Conservation (phyloP, 2,329 filamentous ascomycete species). For the Alternaria consortialis region DNA sequence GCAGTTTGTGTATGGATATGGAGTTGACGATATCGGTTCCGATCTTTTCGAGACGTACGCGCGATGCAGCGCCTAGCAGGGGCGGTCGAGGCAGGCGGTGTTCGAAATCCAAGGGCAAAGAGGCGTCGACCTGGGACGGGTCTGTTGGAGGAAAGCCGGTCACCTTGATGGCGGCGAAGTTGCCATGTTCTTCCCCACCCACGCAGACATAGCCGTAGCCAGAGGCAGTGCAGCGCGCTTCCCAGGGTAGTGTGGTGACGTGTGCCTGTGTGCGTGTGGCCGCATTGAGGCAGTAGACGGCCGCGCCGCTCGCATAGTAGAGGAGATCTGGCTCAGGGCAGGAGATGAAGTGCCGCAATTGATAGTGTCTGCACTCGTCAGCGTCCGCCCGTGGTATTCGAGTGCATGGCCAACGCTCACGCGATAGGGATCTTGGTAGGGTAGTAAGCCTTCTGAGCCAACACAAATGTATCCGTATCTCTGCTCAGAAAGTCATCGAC, state of each 20-base stretch:
- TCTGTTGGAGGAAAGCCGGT: constrained; percentile 52
- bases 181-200: constrained; percentile 82
- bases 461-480: constrained; percentile 57
- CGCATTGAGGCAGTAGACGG: constrained; percentile 68
- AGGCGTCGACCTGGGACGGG: constrained; percentile 64
- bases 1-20: constrained; percentile 68
- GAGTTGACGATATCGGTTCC: constrained; percentile 73
- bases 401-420: constrained; percentile 41
- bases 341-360: constrained; percentile 89
- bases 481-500: constrained; percentile 54
- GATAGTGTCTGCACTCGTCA: constrained; percentile 72
- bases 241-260: constrained; percentile 73
- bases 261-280: constrained; percentile 75
- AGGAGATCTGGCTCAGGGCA: constrained; percentile 78
- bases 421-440: constrained; percentile 59
- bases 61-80: constrained; percentile 46
- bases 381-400: constrained; percentile 1
- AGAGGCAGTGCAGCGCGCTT: constrained; percentile 86
- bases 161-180: constrained; percentile 82
- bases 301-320: constrained; percentile 82
- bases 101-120: constrained; percentile 63
- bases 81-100: constrained; percentile 47
- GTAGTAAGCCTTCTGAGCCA: constrained; percentile 57
- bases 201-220: constrained; percentile 89
- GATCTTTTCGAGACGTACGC: constrained; percentile 65